Evolutionary conservation across 805 yeast genomes (phyloP).

Genomic region (Candida incommunis): DNA sequence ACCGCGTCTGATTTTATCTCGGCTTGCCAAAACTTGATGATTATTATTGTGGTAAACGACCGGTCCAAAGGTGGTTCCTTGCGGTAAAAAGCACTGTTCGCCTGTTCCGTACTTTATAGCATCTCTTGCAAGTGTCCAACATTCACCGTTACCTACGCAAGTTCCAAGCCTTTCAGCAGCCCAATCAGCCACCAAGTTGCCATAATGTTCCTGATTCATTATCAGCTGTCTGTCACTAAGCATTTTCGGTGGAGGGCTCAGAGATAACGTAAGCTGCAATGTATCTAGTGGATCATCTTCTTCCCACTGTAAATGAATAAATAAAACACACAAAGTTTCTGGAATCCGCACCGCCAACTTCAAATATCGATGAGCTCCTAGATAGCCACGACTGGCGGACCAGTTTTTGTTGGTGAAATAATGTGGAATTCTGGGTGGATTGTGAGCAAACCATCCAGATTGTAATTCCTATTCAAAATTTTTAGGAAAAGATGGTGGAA

Average conservation of each 20-base stretch:
- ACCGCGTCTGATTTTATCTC: conserved; percentile 20
- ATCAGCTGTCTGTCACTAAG: conserved; percentile 16
- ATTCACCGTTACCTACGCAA: conserved; percentile 25
- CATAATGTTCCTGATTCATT: conserved; percentile 15
- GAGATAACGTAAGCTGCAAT: conserved; percentile 21
- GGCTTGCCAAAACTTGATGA: conserved; percentile 5
- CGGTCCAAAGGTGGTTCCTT: conserved; percentile 19
- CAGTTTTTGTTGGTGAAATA: conserved; percentile 10
- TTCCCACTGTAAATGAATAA: conserved; percentile 17
- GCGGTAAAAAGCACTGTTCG: conserved; percentile 16
- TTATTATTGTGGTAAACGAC: conserved; percentile 12
- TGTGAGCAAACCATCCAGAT: conserved; percentile 13
- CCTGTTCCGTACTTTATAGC: conserved; percentile 17
- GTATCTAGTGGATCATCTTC: conserved; percentile 23
- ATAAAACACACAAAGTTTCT: conserved; percentile 19
- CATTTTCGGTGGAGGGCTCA: conserved; percentile 29
- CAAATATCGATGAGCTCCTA: conserved; percentile 15
- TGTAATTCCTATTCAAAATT: conserved; percentile 11
- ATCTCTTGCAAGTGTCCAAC: conserved; percentile 26
- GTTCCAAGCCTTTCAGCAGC: conserved; percentile 19
- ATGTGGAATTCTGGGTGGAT: conserved; percentile 9
- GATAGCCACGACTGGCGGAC: conserved; percentile 7
- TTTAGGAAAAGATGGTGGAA: conserved; percentile 2
- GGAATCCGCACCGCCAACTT: conserved; percentile 16
- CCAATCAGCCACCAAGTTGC: conserved; percentile 21